Base-by-base conservation (phyloP, 768 basidiomycete species). In the Tulasnella calospora region DNA sequence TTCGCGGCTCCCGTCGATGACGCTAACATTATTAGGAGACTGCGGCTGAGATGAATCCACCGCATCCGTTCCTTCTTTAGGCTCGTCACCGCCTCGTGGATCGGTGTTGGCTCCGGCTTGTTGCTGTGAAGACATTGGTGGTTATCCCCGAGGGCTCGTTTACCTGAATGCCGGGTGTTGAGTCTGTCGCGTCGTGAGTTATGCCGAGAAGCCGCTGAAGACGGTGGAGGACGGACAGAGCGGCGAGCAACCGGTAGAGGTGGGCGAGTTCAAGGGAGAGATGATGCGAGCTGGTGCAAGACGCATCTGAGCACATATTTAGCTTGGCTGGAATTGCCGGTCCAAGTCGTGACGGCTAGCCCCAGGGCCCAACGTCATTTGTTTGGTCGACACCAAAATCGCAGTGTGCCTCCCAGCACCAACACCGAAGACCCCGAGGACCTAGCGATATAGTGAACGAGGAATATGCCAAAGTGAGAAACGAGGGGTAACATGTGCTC, bases 361-460 rank as follows among this genome's bases (percentile, higher is more conserved):
- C 61, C 61, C 61, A 67, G 61, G 61, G 61, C 33, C 57, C 61
- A 67, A 67, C 61, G 61, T 67, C 61, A 67, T 67, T 57, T 67
- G 61, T 67, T 67, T 67, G 61, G 61, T 67, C 61, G 27, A 30
- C 61, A 35, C 33, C 61, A 27, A 67, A 67, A 67, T 27, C 61
- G 27, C 30, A 23, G 51, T 30, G 10, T 6, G 15, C 27, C 61
- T 30, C 5, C 13, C 61, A 67, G n/a, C 30, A 67, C 61, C 6
- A 17, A 21, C 23, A n/a, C n/a, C n/a, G 51, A 51, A 7, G 23
- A 51, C n/a, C 21, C n/a, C 21, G 51, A 6, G 9, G 13, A 4
- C 1, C 51, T 51, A 21, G 5, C 17, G 19, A 47, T 15, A 47
- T 21, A 47, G 21, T 47, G 17, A 21, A 47, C 46, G 46, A 40